Base-by-base conservation (phyloP, 164 flowering plant species). In the Aristolochia contorta region DNA sequence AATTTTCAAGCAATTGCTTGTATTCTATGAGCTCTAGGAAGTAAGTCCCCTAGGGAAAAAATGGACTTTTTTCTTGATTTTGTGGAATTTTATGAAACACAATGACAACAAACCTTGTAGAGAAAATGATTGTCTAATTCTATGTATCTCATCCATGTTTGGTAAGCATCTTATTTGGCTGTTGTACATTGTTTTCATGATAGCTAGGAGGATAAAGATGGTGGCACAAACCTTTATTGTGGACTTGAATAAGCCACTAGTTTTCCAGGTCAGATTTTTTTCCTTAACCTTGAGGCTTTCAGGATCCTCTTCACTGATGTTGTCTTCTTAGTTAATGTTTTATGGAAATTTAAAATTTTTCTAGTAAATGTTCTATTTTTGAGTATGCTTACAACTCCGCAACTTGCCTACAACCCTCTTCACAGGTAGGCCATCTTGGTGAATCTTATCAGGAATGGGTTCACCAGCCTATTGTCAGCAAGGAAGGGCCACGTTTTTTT, bases 401-500 rank as follows among this genome's bases (percentile, higher is more conserved):
- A 12, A 2, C 45, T 6, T 43, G 15, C 1, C 30, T 33, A 23
- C 47, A 19, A 27, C 59, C 65, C 20, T 32, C 32, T 54, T 63
- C 67, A 24, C 74, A 93, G 99, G 99, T 93, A 71, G 99, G 99
- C 57, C 86, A 90, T 77, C 94, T 93, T 68, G 99, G 97, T 65
- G 94, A 84, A 74, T 71, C 67, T 54, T 93, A 93, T 63, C 82
- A 93, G 63, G 89, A 87, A 57, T 92, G 98, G 98, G 87, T 86
- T 76, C 97, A 93, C 74, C 90, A 84, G 65, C 97, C 98, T 57
- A 90, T 93, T 67, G 88, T 82, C 27, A 66, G 78, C 80, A 86
- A 76, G 77, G 92, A 84, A 73, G 86, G 97, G 22, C 98, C 98
- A 54, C 80, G 97, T 1, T 90, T 90, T 65, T 93, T 93, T 48